Percentiles rank a stretch among this genome's conserved stretches.
phyloP scores from a whole-genome alignment of 352 stramenopile species.

The Globisporangium irregulare region DNA sequence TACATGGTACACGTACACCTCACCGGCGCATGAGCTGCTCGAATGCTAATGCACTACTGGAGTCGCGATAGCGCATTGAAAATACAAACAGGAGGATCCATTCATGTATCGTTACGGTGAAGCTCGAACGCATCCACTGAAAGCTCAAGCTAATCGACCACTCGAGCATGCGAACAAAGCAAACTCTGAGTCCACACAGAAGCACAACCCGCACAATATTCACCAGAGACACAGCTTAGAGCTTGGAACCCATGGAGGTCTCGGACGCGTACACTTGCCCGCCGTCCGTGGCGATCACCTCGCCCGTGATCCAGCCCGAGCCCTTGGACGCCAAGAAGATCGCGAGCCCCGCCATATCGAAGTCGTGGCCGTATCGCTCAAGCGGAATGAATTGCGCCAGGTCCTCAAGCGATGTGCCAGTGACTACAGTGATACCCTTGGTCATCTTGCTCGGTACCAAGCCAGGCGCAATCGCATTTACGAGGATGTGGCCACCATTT shows the following conservation, averaged over 20 bases:
- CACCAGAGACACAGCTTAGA: conserved; percentile 7
- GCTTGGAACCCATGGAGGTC: conserved; percentile 35
- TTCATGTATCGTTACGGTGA: too few species aligned
- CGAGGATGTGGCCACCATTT: conserved; percentile 88
- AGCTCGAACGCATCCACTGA: too few species aligned
- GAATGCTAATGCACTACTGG: too few species aligned
- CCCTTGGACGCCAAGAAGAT: conserved; percentile 91
- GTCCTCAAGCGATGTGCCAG: neutral
- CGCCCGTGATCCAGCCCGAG: conserved; percentile 90
- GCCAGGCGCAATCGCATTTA: conserved; percentile 95
- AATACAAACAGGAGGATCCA: too few species aligned
- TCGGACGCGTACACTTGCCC: conserved; percentile 61
- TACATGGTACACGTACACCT: too few species aligned
- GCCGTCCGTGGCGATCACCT: conserved; percentile 91
- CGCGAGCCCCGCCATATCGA: conserved; percentile 92
- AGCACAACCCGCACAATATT: too few species aligned
- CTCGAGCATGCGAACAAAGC: neutral
- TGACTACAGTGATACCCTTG: conserved; percentile 60
- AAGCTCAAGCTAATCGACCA: too few species aligned
- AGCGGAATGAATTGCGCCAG: neutral
- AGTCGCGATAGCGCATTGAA: too few species aligned
- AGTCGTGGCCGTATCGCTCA: neutral
- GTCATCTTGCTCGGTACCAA: conserved; percentile 91
- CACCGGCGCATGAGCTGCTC: too few species aligned
- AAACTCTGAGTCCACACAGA: too few species aligned